phyloP scores from a whole-genome alignment of 441 rosid genomes.

The Lagerstroemia fauriei region DNA sequence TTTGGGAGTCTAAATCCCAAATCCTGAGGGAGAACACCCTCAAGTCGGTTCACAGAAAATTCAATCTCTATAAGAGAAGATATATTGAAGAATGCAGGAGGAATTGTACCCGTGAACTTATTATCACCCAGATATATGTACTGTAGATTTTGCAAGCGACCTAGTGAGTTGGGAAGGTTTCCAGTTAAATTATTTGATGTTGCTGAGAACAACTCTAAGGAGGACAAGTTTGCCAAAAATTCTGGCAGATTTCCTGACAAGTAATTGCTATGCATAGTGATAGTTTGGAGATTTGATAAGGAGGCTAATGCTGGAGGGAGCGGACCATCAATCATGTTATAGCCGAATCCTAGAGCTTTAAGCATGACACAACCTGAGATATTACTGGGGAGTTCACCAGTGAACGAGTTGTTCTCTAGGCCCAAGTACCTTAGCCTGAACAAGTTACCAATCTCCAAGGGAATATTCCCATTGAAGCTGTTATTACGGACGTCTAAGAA shows the following conservation, averaged over 20 bases:
- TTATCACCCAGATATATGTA: neutral
- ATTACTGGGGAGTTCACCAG: constrained; percentile 31
- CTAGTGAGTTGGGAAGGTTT: neutral
- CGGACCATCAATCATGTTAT: constrained; percentile 8
- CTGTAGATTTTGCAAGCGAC: neutral
- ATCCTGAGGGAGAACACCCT: neutral
- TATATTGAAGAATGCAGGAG: constrained; percentile 11
- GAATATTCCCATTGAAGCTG: constrained; percentile 21
- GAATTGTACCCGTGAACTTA: constrained; percentile 2
- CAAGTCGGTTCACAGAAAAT: neutral
- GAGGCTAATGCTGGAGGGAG: neutral
- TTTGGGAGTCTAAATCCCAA: neutral
- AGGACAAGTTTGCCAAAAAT: neutral
- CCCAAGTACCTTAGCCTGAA: constrained; percentile 1
- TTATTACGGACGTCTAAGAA: neutral
- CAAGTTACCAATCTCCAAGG: constrained; percentile 18
- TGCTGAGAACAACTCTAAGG: neutral
- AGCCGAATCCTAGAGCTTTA: neutral
- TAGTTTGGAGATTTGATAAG: neutral
- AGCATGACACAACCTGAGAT: constrained; percentile 29
- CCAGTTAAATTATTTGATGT: neutral
- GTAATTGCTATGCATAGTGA: neutral
- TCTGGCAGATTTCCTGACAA: neutral
- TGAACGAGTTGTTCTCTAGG: constrained; percentile 19
- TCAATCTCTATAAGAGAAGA: neutral